Conservation (phyloP, 2,329 filamentous ascomycete genomes). For the Zymoseptoria passerinii region DNA sequence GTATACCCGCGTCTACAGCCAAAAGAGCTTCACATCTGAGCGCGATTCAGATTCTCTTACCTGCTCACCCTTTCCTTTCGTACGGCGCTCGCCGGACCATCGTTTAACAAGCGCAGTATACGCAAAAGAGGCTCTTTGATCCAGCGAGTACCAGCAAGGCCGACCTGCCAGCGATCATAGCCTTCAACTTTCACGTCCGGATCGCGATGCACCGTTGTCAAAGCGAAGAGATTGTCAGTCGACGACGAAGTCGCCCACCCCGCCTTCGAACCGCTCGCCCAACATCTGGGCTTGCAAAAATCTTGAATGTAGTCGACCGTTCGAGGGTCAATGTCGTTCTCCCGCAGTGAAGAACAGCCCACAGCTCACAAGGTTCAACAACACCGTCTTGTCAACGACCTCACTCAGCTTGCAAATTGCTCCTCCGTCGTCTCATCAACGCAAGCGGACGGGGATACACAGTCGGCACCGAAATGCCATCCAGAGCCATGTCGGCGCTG, state of each 20-base stretch:
- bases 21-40: background rate
- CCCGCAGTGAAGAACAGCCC: slow-evolving; percentile 20
- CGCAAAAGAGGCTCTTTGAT: slow-evolving; percentile 11
- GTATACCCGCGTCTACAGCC: too few species aligned
- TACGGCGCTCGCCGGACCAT: background rate
- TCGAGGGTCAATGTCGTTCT: slow-evolving; percentile 12
- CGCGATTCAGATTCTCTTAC: background rate
- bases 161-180: slow-evolving; percentile 16
- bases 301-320: slow-evolving; percentile 18
- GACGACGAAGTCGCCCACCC: slow-evolving; percentile 19
- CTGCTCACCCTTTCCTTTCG: background rate
- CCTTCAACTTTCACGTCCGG: slow-evolving; percentile 14
- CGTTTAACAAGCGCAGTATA: slow-evolving; percentile 11
- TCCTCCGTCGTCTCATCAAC: slow-evolving; percentile 8
- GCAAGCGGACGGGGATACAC: slow-evolving; percentile 20
- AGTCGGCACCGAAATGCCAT: slow-evolving; percentile 19
- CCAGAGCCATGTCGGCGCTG: slow-evolving; percentile 17
- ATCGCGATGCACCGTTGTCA: slow-evolving; percentile 10
- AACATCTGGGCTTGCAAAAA: slow-evolving; percentile 17
- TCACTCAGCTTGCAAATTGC: slow-evolving; percentile 10
- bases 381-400: slow-evolving; percentile 11
- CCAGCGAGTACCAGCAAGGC: slow-evolving; percentile 11
- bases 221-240: slow-evolving; percentile 16
- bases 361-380: slow-evolving; percentile 19
- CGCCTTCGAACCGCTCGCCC: slow-evolving; percentile 17